Percentiles rank a stretch among this genome's conserved stretches.
phyloP scores from a whole-genome alignment of 108 stramenopile species.

The Nitzschia putrida region DNA sequence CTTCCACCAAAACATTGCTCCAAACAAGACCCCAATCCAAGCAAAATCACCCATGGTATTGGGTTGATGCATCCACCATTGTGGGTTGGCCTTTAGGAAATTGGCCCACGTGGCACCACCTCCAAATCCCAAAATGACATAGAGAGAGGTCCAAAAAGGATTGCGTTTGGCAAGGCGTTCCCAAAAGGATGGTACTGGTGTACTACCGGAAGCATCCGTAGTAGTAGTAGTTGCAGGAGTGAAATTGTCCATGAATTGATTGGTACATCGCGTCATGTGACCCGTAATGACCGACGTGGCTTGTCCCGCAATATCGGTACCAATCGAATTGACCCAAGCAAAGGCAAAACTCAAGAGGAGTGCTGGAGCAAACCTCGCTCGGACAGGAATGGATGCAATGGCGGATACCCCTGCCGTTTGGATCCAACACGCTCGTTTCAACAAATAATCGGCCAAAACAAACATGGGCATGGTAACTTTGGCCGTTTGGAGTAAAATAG shows the following conservation, averaged over 20 bases:
- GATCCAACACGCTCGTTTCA: background rate
- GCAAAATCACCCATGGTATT: conserved; percentile 38
- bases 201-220: no score
- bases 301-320: conserved; percentile 54
- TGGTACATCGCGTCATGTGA: conserved; percentile 40
- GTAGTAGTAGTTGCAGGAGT: no score
- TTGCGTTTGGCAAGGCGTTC: background rate
- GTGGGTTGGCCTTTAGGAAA: background rate
- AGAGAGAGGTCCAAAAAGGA: background rate
- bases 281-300: conserved; percentile 68
- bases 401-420: background rate
- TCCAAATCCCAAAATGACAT: background rate
- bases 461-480: conserved; percentile 37
- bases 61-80: conserved; percentile 17
- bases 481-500: conserved; percentile 41
- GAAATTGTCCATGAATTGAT: conserved; percentile 23
- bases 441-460: conserved; percentile 42
- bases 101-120: conserved; percentile 10
- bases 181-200: background rate
- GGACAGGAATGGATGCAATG: conserved; percentile 19
- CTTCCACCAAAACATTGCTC: conserved; percentile 52
- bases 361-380: conserved; percentile 42
- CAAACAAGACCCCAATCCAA: conserved; percentile 49
- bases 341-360: conserved; percentile 46
- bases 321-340: conserved; percentile 60